These are phyloP conservation scores for Lachancea waltii DNA, from an alignment of 805 yeast species.

Conservation along the genomic window DNA sequence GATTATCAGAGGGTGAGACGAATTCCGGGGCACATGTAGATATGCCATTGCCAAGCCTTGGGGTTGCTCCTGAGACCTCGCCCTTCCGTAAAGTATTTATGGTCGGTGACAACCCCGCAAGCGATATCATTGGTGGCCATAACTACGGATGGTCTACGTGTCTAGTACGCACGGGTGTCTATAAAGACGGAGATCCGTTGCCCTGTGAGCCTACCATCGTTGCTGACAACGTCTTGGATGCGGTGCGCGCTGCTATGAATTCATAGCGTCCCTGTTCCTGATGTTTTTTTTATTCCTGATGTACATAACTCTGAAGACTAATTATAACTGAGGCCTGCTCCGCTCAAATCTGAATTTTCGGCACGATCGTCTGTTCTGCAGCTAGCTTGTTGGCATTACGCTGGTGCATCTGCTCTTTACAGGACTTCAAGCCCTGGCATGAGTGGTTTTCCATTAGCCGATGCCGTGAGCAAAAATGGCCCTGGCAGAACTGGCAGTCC, in stretches of 20 bases:
- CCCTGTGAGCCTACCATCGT: conserved; percentile 44
- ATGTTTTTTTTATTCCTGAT: no score
- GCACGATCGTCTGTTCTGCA: conserved; percentile 69
- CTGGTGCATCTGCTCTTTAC: conserved; percentile 79
- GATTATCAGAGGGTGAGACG: conserved; percentile 25
- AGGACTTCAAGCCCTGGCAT: conserved; percentile 69
- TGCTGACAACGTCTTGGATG: conserved; percentile 46
- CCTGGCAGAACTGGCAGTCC: conserved; percentile 76
- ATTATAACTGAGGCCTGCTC: background rate
- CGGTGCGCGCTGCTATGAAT: conserved; percentile 32
- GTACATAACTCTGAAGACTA: background rate
- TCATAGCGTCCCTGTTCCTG: no score
- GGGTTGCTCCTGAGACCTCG: conserved; percentile 33
- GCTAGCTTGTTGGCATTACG: conserved; percentile 78
- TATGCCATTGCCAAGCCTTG: conserved; percentile 38
- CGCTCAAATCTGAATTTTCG: conserved; percentile 43
- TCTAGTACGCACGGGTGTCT: conserved; percentile 85
- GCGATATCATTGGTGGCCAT: conserved; percentile 88
- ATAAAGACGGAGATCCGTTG: conserved; percentile 45
- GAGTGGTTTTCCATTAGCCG: conserved; percentile 78
- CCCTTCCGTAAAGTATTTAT: conserved; percentile 68
- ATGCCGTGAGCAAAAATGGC: conserved; percentile 82
- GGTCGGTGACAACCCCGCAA: conserved; percentile 96
- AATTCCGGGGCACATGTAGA: conserved; percentile 16
- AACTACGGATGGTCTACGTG: conserved; percentile 83